Conservation (phyloP, 1,284 basidiomycete species). For the Inonotus obliquus region DNA sequence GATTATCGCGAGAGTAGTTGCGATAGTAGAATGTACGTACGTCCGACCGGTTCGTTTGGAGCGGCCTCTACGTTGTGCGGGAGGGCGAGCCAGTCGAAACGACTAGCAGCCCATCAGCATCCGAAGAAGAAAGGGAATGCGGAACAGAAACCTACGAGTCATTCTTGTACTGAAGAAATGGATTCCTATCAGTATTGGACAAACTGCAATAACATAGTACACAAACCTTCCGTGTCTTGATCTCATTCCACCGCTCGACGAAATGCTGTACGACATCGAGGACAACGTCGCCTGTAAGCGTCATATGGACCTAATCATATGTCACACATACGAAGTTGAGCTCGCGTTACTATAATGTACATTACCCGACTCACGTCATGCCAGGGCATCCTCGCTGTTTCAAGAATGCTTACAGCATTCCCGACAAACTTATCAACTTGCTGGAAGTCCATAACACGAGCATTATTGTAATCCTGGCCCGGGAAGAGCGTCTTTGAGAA, state of each 20-base stretch:
- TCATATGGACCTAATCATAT: slow-evolving; percentile 70
- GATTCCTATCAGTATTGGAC: not conserved
- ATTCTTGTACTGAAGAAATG: not conserved
- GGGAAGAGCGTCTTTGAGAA: slow-evolving; percentile 83
- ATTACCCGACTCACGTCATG: slow-evolving; percentile 57
- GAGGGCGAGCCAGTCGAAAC: slow-evolving; percentile 76
- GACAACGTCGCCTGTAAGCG: slow-evolving; percentile 76
- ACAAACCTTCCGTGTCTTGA: slow-evolving; percentile 69
- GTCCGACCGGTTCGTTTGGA: slow-evolving; percentile 60
- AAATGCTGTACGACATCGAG: slow-evolving; percentile 92
- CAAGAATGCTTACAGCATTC: slow-evolving; percentile 68
- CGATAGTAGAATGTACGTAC: slow-evolving; percentile 33
- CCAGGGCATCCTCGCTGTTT: slow-evolving; percentile 84
- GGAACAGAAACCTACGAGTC: not conserved
- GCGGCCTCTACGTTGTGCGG: slow-evolving; percentile 64
- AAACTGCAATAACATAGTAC: not conserved
- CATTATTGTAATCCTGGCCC: slow-evolving; percentile 93
- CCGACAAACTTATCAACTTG: slow-evolving; percentile 77
- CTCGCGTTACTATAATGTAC: not conserved
- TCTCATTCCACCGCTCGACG: slow-evolving; percentile 82
- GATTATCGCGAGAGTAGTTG: slow-evolving; percentile 13
- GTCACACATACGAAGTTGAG: not conserved
- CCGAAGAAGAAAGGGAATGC: too few relatives aligned
- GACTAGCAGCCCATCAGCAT: slow-evolving; percentile 27
- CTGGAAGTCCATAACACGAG: slow-evolving; percentile 76